Evolutionary conservation across 768 basidiomycete genomes (phyloP).

Genomic region (Trametes punicea): DNA sequence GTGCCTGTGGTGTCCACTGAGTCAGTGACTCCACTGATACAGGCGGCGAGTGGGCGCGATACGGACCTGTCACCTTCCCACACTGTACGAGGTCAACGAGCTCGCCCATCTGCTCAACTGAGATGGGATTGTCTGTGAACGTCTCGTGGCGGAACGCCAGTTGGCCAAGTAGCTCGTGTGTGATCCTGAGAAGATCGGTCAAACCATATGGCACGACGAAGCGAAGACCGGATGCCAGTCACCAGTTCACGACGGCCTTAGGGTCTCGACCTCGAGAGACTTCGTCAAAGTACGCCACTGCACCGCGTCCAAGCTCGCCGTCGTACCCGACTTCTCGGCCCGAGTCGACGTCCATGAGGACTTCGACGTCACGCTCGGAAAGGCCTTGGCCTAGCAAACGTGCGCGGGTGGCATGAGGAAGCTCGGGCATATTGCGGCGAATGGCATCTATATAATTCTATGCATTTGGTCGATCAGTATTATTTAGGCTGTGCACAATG

Average conservation of each 20-base stretch:
- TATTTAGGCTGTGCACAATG: not conserved
- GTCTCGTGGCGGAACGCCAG: conserved; percentile 57
- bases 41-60: not conserved
- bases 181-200: conserved; percentile 57
- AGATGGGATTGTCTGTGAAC: conserved; percentile 57
- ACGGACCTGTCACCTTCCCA: conserved; percentile 64
- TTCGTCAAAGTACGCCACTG: conserved; percentile 79
- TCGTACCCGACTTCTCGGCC: conserved; percentile 61
- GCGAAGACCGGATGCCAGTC: conserved; percentile 20
- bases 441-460: conserved; percentile 64
- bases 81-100: conserved; percentile 73
- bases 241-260: conserved; percentile 85
- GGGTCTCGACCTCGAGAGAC: conserved; percentile 58
- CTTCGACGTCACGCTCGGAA: conserved; percentile 63
- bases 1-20: conserved; percentile 48
- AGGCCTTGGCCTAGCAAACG: conserved; percentile 58
- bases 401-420: conserved; percentile 60
- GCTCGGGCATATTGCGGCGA: conserved; percentile 59
- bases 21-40: conserved; percentile 6
- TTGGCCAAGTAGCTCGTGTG: conserved; percentile 82
- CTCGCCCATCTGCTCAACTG: conserved; percentile 63
- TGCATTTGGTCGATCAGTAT: not conserved
- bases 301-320: conserved; percentile 49
- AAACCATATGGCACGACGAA: not conserved
- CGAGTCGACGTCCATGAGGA: conserved; percentile 71